These are phyloP conservation scores for Sanghuangporus weigelae DNA, from an alignment of 1,284 basidiomycete species.

Conservation along the genomic window DNA sequence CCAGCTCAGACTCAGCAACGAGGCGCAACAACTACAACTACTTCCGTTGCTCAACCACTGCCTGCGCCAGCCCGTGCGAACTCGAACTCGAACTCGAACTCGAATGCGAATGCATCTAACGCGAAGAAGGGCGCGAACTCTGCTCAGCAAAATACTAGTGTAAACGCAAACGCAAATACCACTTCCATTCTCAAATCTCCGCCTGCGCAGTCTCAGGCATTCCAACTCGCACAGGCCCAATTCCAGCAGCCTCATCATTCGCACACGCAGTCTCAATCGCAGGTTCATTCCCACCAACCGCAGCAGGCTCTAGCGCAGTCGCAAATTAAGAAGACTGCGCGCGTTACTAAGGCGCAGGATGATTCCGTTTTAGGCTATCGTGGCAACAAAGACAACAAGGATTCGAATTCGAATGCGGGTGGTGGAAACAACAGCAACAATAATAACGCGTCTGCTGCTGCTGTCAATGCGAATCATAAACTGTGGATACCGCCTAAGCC, in stretches of 20 bases:
- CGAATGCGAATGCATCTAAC: background rate
- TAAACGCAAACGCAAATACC: background rate
- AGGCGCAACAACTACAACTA: background rate
- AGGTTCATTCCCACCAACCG: background rate
- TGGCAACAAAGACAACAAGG: background rate
- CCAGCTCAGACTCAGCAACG: background rate
- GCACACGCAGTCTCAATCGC: background rate
- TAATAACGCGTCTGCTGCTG: background rate
- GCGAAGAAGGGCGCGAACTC: background rate
- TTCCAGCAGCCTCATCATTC: background rate
- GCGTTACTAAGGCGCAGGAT: background rate
- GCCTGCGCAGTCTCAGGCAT: background rate
- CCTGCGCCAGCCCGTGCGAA: background rate
- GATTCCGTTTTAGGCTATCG: background rate
- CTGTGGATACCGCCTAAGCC: constrained; percentile 19
- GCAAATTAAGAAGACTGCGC: constrained; percentile 4
- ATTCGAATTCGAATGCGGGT: background rate
- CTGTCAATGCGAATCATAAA: constrained; percentile 6
- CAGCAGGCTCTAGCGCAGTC: background rate
- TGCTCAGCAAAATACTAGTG: background rate
- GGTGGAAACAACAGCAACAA: background rate
- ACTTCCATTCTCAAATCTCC: background rate
- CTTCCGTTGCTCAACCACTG: background rate
- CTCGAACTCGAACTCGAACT: background rate
- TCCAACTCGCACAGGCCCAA: constrained; percentile 2